A percentile compares a stretch with the other conserved stretches of the same genome.
phyloP scores from a whole-genome alignment of 129 eudicot species.

The Smallanthus sonchifolius region DNA sequence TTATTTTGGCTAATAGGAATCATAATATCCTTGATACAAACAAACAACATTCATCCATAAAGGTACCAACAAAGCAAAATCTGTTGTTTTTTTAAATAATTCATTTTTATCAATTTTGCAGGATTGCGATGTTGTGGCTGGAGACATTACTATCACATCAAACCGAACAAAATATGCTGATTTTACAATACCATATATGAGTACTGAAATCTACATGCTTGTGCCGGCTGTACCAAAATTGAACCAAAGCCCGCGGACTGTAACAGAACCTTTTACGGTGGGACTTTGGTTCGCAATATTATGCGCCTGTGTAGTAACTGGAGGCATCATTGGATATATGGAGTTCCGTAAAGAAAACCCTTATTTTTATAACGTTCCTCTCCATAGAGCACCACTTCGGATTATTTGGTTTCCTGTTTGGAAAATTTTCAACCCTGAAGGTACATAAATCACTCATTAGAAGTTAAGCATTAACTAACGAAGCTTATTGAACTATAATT shows the following conservation, averaged over 20 bases:
- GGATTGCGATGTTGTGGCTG: slow-evolving; percentile 16
- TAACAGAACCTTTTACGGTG: slow-evolving; percentile 3
- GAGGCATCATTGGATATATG: background rate
- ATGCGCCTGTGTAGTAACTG: background rate
- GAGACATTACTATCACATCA: slow-evolving; percentile 17
- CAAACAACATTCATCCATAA: too few relatives aligned
- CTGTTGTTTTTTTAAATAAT: too few relatives aligned
- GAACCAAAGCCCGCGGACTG: slow-evolving; percentile 17
- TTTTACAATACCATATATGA: slow-evolving; percentile 19
- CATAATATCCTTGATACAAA: too few relatives aligned
- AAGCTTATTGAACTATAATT: too few relatives aligned
- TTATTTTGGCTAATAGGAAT: background rate
- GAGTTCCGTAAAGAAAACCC: slow-evolving; percentile 19
- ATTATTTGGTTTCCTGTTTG: slow-evolving; percentile 21
- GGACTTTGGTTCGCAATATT: slow-evolving; percentile 16
- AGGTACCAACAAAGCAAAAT: too few relatives aligned
- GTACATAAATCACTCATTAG: slow-evolving; percentile 6
- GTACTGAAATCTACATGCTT: slow-evolving; percentile 18
- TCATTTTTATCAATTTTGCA: background rate
- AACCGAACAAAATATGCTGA: slow-evolving; percentile 1
- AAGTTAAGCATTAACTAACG: too few relatives aligned
- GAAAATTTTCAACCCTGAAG: slow-evolving; percentile 10
- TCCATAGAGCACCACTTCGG: background rate
- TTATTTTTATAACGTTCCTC: background rate
- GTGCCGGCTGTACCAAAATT: slow-evolving; percentile 5